Conservation (phyloP, 345 rosid genomes). For the Hypericum perforatum region DNA sequence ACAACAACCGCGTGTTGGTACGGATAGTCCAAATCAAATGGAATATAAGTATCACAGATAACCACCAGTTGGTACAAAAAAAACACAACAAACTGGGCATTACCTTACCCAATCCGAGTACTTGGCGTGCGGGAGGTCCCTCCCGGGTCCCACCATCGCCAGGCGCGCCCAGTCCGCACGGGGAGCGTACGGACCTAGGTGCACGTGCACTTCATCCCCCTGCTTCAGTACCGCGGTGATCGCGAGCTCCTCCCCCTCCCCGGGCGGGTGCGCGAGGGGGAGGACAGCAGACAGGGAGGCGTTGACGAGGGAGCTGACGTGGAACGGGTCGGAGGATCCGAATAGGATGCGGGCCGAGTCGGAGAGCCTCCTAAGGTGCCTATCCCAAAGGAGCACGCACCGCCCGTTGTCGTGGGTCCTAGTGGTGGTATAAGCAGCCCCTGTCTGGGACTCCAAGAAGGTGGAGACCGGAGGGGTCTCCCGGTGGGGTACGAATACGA, state of each 20-base stretch:
- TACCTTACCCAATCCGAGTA: conserved; percentile 89
- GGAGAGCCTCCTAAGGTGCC: conserved; percentile 51
- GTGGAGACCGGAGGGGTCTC: conserved; percentile 46
- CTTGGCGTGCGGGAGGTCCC: conserved; percentile 63
- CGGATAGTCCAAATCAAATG: no score
- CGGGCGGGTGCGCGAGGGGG: no score
- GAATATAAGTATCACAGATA: no score
- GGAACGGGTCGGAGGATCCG: conserved; percentile 41
- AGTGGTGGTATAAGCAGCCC: conserved; percentile 67
- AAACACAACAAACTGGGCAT: no score
- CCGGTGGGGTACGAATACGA: conserved; percentile 19
- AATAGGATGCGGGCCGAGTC: conserved; percentile 47
- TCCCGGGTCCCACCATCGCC: conserved; percentile 74
- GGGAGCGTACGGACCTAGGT: conserved; percentile 49
- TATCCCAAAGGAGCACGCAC: conserved; percentile 57
- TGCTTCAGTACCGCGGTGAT: conserved; percentile 38
- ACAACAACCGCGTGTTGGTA: no score
- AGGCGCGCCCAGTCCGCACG: conserved; percentile 40
- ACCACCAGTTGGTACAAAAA: no score
- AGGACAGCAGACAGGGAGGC: neutral
- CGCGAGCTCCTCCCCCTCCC: conserved; percentile 48
- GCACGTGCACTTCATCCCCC: conserved; percentile 39
- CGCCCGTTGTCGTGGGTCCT: conserved; percentile 49
- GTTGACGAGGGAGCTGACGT: conserved; percentile 4
- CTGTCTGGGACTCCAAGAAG: conserved; percentile 57